Evolutionary conservation across 495 filamentous ascomycete species (phyloP), one percentile per base, ranked within the genome.

Genomic region (Neohortaea acidophila): DNA sequence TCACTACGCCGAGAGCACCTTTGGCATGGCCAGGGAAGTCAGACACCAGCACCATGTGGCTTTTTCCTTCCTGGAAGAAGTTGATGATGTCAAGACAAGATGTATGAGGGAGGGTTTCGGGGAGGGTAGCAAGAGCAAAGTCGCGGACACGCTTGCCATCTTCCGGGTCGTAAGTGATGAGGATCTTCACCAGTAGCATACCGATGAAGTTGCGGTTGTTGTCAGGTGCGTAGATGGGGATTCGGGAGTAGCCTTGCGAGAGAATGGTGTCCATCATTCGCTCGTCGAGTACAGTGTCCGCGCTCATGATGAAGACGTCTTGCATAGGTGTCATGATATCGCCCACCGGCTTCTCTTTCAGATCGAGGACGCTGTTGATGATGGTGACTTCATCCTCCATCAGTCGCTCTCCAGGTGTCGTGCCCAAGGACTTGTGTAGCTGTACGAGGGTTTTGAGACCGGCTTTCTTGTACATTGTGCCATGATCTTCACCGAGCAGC

Each of bases 31-130:
- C 84, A 2, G 89, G 89, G 41, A 67, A 75, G 48, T 92, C 81
- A 5, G 85, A 93, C 8, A 94, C 86, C 19, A 97, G 67, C 8
- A 96, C 87, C 91, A 97, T 96, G 59, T 97, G 89, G 8, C 84
- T 92, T 56, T 96, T 96, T 36, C 89, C 89, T 61, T 97, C 87
- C 56, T 97, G 89, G 63, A 97, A 97, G 61, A 93, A 97, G 62
- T 97, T 97, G 56, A 97, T 79, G 47, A 96, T 97, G 54, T 97
- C 89, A 28, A 97, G 62, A 55, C 89, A 97, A 57, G 84, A 92
- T 0, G 89, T 96, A 49, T 94, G 83, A 0, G 91, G 81, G 7
- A 81, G 72, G 2, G 89, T 97, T 58, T 97, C 89, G 2, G 91
- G 91, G 0, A 97, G 67, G 0, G 89, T 94, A 21, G 91, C 89